phyloP scores from a whole-genome alignment of 2,329 filamentous ascomycete genomes.

The Cladosporium velox region DNA sequence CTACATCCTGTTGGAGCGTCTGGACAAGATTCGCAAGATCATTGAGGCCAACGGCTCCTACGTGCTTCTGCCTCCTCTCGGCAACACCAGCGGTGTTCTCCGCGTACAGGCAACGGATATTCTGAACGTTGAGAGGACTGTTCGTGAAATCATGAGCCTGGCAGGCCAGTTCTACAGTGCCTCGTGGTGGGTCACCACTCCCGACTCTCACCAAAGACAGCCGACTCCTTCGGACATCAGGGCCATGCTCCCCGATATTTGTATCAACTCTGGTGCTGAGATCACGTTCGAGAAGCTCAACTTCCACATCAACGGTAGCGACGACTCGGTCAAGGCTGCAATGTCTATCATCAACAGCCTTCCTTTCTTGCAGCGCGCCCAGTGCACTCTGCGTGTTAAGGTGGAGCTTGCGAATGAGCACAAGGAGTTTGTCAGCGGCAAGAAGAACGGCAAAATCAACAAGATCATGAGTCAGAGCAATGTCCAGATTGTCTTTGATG shows the following conservation, averaged over 20 bases:
- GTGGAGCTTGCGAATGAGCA: constrained; percentile 99
- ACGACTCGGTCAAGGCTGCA: constrained; percentile 94
- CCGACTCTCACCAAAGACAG: constrained; percentile 64
- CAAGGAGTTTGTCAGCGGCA: constrained; percentile 98
- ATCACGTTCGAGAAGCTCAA: constrained; percentile 91
- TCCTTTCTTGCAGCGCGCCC: constrained; percentile 80
- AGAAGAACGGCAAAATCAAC: constrained; percentile 99
- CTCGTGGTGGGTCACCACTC: constrained; percentile 88
- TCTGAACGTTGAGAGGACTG: constrained; percentile 89
- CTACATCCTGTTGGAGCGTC: constrained; percentile 82
- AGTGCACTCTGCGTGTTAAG: constrained; percentile 94
- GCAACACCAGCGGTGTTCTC: constrained; percentile 79
- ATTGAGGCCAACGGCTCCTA: constrained; percentile 96
- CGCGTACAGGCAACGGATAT: constrained; percentile 92
- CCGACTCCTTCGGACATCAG: constrained; percentile 71
- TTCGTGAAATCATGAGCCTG: constrained; percentile 92
- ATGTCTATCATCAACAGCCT: constrained; percentile 91
- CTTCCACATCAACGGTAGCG: constrained; percentile 92
- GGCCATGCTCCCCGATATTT: constrained; percentile 92
- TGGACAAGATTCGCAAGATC: constrained; percentile 97
- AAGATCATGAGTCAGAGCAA: constrained; percentile 99
- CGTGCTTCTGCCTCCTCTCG: constrained; percentile 86
- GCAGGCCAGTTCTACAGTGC: constrained; percentile 97
- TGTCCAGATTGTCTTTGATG: constrained; percentile 98
- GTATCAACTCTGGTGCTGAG: constrained; percentile 92